Percentiles rank a stretch among this genome's conserved stretches.
These are phyloP conservation scores for Cystobasidium onofrii DNA, from an alignment of 768 basidiomycete genomes.

Conservation along the genomic window DNA sequence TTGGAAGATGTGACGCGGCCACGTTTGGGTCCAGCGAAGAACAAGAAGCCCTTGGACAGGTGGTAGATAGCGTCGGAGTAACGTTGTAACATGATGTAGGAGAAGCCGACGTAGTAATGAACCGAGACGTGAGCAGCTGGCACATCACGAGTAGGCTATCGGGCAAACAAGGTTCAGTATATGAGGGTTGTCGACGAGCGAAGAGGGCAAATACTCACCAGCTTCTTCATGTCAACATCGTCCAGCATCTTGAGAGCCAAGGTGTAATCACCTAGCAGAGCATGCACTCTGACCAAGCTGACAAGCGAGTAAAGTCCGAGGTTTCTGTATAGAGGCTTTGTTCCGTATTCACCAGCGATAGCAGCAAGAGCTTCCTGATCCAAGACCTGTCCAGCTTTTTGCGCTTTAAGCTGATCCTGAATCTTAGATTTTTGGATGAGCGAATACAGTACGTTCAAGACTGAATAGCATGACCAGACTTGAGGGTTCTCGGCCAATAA, in stretches of 20 bases:
- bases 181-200: no score
- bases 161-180: background rate
- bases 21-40: slow-evolving; percentile 90
- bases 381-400: slow-evolving; percentile 63
- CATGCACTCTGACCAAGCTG: slow-evolving; percentile 88
- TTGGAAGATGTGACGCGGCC: slow-evolving; percentile 86
- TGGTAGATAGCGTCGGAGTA: slow-evolving; percentile 92
- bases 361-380: slow-evolving; percentile 46
- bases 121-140: slow-evolving; percentile 94
- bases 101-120: slow-evolving; percentile 93
- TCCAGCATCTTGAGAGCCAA: slow-evolving; percentile 93
- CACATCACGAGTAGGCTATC: slow-evolving; percentile 54
- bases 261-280: slow-evolving; percentile 88
- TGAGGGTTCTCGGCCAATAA: slow-evolving; percentile 58
- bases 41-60: slow-evolving; percentile 68
- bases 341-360: slow-evolving; percentile 87
- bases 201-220: no score
- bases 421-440: slow-evolving; percentile 94
- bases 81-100: slow-evolving; percentile 87
- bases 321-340: slow-evolving; percentile 79
- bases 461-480: slow-evolving; percentile 93
- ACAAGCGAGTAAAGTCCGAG: slow-evolving; percentile 95
- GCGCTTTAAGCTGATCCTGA: slow-evolving; percentile 81
- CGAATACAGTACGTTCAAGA: slow-evolving; percentile 95
- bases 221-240: slow-evolving; percentile 82